Base-by-base conservation (phyloP, 2,329 filamentous ascomycete genomes). In the Beauveria brongniartii region DNA sequence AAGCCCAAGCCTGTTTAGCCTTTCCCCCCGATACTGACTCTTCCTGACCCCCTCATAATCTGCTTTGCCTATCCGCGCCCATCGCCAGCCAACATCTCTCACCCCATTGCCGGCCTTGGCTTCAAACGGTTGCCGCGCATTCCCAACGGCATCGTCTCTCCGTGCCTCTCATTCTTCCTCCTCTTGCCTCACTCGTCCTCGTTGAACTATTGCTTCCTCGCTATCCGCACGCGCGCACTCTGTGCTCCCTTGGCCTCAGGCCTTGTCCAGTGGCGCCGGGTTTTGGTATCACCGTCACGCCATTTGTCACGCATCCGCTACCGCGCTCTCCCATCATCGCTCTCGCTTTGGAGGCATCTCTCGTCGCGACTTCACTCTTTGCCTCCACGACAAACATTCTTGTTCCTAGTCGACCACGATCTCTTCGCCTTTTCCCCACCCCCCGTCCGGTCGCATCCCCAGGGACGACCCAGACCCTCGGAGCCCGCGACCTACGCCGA, bases 311-410 rank as follows among this genome's bases (percentile, higher is more conserved):
- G 54, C 46, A 51, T 47, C 46, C 9, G 18, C 24, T 26, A 24
- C 26, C 37, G 52, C 61, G 60, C 55, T 47, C 24, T 62, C 57
- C 56, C 61, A 62, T 65, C 64, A 56, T 61, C 61, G 64, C 64
- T 51, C 59, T 62, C 59, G 46, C 52, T 56, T 41, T 44, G 30
- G 26, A 48, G 41, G 22, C 8, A 28, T 37, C 47, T 14, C 20
- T 44, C 14, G 50, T 12, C 50, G 50, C 58, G 58, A 40, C 14
- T 47, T 48, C 58, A 14, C 22, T 44, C 47, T 44, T 48, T 59
- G 24, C 37, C 7, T 41, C 30, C 22, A 16, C 46, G 47, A 16
- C n/a, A n/a, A 46, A n/a, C 26, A 7, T 6, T n/a, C n/a, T 37
- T 59, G 12, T 24, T 43, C 20, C 18, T 16, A 9, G 18, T 20